Percentiles rank a stretch among this genome's conserved stretches.
Evolutionary conservation across 495 filamentous ascomycete species (phyloP).

Genomic region (Oidiodendron maius): DNA sequence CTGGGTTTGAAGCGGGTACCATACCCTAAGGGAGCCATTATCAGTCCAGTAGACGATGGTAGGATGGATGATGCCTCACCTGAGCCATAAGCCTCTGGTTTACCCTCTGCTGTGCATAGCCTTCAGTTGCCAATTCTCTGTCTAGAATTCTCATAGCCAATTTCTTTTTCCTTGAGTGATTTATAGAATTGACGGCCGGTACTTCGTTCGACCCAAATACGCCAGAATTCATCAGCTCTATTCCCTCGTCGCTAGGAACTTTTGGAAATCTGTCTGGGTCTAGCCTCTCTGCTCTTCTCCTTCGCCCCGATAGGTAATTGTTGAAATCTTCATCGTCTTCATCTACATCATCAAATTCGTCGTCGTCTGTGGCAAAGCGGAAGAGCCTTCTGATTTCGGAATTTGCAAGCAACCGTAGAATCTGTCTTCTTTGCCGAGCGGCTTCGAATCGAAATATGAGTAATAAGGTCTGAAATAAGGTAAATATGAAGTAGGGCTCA

Average conservation of each 20-base stretch:
- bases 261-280: conserved; percentile 55
- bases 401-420: conserved; percentile 16
- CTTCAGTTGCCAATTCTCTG: conserved; percentile 68
- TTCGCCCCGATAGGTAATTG: conserved; percentile 29
- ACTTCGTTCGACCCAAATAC: conserved; percentile 62
- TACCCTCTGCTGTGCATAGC: conserved; percentile 42
- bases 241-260: conserved; percentile 71
- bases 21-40: conserved; percentile 33
- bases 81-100: conserved; percentile 61
- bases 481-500: conserved; percentile 14
- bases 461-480: conserved; percentile 13
- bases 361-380: conserved; percentile 25
- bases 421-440: conserved; percentile 13
- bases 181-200: conserved; percentile 33
- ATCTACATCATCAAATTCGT: conserved; percentile 31
- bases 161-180: conserved; percentile 49
- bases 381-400: conserved; percentile 20
- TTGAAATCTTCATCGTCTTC: conserved; percentile 39
- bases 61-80: conserved; percentile 32
- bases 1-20: conserved; percentile 68
- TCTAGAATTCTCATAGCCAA: conserved; percentile 66
- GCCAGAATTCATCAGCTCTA: conserved; percentile 71
- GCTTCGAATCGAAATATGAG: conserved; percentile 19
- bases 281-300: conserved; percentile 25
- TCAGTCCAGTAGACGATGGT: not conserved